Evolutionary conservation across 768 basidiomycete genomes (phyloP), one percentile per base, ranked within the genome.

Genomic region (Rhodotorula graminis): DNA sequence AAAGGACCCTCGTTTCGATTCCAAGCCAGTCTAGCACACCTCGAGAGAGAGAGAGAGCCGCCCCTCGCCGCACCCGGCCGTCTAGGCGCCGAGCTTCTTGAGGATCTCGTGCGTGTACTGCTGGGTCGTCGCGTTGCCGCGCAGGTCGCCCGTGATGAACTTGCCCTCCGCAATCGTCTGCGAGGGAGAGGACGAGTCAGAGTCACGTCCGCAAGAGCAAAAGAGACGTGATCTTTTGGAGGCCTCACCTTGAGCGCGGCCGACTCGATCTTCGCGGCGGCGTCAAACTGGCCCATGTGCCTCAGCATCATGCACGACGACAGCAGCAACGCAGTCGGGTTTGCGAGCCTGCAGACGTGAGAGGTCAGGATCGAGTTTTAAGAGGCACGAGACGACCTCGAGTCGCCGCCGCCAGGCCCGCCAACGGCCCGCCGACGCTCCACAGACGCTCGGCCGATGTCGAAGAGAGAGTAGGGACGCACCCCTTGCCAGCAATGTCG

Each of bases 281-380:
- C 84, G 63, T 89, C 86, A 80, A 86, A 85, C 76, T 98, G 83
- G 80, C 88, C 88, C 96, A 99, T 97, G 84, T 97, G 95, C 82
- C 92, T 92, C 77, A 98, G 82, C 95, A 98, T 97, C 96, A 98
- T 98, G 73, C 97, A 83, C 67, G 92, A 6, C 31, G 92, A 94
- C 74, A 99, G 82, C 64, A 99, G 84, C 58, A 99, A 86, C 7
- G 96, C 96, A n/a, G 96, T 98, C n/a, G 96, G 96, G 85, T 99
- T 99, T 80, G 96, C 95, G 74, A 92, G 92, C 80, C 92, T 91
- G 79, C 21, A 15, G 15, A 0, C 2, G 16, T 5, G 40, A 23
- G 15, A 77, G 91, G 92, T n/a, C 68, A 42, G 60, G 27, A 53
- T 47, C 23, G 50, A 44, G 42, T 15, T 15, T 44, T n/a, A n/a